A percentile compares a stretch with the other conserved stretches of the same genome.
These are phyloP conservation scores for Erodium maritimum DNA, from an alignment of 345 rosid species.

Conservation along the genomic window DNA sequence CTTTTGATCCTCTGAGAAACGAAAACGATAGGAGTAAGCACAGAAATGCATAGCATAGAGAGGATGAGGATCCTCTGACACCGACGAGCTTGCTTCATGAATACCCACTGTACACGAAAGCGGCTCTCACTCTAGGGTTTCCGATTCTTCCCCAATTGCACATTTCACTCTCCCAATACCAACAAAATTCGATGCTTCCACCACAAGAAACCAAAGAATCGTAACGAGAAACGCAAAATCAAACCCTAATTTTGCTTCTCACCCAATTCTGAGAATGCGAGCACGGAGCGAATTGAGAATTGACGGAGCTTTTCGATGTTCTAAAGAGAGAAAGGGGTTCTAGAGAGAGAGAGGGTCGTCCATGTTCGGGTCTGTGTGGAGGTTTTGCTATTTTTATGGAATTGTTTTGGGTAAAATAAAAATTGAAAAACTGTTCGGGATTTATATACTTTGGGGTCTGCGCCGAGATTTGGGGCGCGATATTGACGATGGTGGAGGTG, in stretches of 20 bases:
- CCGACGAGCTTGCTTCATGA: constrained; percentile 62
- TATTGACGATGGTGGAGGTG: neutral
- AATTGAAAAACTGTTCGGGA: too few relatives aligned
- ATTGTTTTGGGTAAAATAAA: too few relatives aligned
- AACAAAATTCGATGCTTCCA: too few relatives aligned
- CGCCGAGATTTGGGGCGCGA: neutral
- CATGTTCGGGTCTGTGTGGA: neutral
- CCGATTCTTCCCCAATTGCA: neutral
- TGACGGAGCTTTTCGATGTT: neutral
- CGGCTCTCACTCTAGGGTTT: too few relatives aligned
- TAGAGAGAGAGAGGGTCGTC: neutral
- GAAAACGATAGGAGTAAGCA: constrained; percentile 58
- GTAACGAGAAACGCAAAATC: too few relatives aligned
- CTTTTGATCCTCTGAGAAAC: constrained; percentile 41
- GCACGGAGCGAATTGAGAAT: too few relatives aligned
- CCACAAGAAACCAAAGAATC: too few relatives aligned
- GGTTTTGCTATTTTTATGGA: neutral
- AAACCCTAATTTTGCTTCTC: too few relatives aligned
- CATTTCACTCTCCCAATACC: too few relatives aligned
- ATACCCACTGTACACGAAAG: constrained; percentile 1
- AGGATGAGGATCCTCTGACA: constrained; percentile 82
- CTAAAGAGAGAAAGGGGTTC: neutral
- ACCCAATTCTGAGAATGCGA: too few relatives aligned
- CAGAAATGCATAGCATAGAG: constrained; percentile 54
- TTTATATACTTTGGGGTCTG: neutral